These are phyloP conservation scores for Turnera subulata DNA, from an alignment of 345 rosid genomes.

Conservation along the genomic window DNA sequence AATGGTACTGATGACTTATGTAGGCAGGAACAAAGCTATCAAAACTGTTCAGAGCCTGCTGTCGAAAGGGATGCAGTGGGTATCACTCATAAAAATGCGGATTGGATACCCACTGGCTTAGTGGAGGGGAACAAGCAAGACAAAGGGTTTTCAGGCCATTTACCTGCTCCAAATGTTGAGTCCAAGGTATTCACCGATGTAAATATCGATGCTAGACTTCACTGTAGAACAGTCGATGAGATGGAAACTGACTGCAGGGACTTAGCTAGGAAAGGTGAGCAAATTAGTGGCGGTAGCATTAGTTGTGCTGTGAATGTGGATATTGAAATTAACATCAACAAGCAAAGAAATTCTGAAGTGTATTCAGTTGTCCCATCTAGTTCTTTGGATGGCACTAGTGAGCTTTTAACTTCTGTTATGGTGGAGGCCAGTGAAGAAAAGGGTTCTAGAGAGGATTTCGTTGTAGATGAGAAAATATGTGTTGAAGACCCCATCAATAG, in stretches of 20 bases:
- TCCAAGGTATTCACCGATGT: not conserved
- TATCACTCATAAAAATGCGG: slow-evolving; percentile 1
- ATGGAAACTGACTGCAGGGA: not conserved
- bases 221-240: not conserved
- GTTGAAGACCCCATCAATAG: slow-evolving; percentile 13
- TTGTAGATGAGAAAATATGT: slow-evolving; percentile 11
- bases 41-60: slow-evolving; percentile 7
- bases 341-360: slow-evolving; percentile 1
- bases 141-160: slow-evolving; percentile 12
- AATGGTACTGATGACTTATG: not conserved
- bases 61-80: slow-evolving; percentile 6
- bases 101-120: slow-evolving; percentile 11
- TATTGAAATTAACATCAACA: slow-evolving; percentile 1
- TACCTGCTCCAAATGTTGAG: not conserved
- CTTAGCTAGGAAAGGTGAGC: slow-evolving; percentile 1
- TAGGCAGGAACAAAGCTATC: slow-evolving; percentile 8
- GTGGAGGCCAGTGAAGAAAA: not conserved
- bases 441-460: not conserved
- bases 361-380: not conserved
- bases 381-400: not conserved
- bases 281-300: not conserved
- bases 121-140: slow-evolving; percentile 18
- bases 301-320: not conserved
- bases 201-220: slow-evolving; percentile 3
- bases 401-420: not conserved